Conservation (phyloP, 176 grass and related monocot genomes). For the Eleusine coracana region DNA sequence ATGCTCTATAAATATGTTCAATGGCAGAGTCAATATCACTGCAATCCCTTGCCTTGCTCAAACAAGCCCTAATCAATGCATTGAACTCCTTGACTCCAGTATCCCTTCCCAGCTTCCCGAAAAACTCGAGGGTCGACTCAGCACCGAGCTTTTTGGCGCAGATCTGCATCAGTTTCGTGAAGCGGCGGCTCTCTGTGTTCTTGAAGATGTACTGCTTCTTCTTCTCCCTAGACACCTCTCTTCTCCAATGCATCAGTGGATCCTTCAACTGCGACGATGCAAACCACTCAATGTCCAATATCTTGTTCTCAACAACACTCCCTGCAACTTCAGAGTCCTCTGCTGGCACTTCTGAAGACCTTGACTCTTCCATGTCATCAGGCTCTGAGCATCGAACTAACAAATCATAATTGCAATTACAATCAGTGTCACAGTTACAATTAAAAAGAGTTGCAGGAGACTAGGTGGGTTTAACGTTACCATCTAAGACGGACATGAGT, state of each 20-base stretch:
- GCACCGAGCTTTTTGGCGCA: conserved; percentile 68
- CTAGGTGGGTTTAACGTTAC: conserved; percentile 17
- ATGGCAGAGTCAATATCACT: conserved; percentile 58
- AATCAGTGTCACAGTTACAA: not conserved
- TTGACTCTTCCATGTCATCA: conserved; percentile 14
- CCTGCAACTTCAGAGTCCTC: conserved; percentile 30
- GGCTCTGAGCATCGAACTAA: conserved; percentile 34
- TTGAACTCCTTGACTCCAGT: conserved; percentile 75
- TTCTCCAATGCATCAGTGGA: conserved; percentile 22
- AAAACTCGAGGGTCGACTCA: conserved; percentile 62
- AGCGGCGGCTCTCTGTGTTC: conserved; percentile 66
- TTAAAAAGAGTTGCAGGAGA: conserved; percentile 10
- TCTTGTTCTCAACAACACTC: conserved; percentile 33
- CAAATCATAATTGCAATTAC: not conserved
- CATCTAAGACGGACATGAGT: conserved; percentile 47
- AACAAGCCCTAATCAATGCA: conserved; percentile 62
- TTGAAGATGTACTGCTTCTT: conserved; percentile 82
- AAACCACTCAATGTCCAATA: conserved; percentile 66
- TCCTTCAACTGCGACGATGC: not conserved
- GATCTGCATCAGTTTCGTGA: conserved; percentile 65
- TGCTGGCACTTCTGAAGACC: not conserved
- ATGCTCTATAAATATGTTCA: conserved; percentile 60
- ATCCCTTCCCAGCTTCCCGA: conserved; percentile 74
- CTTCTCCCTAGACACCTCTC: conserved; percentile 63
- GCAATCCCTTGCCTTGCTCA: conserved; percentile 55